Evolutionary conservation across 192 early-diverging fungal genomes (phyloP).

Genomic region (Coemansia asiatica): DNA sequence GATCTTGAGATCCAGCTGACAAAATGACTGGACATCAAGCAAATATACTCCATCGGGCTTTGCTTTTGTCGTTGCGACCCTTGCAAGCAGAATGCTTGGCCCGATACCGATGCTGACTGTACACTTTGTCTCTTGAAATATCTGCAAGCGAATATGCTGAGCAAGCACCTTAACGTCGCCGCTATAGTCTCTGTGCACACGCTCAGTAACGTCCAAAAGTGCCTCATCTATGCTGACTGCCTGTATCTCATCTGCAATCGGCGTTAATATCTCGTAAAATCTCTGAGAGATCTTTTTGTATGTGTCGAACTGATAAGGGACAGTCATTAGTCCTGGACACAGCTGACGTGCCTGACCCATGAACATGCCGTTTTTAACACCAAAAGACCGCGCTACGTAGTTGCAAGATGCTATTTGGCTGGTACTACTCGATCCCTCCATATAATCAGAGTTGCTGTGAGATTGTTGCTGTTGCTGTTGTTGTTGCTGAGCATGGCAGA

Average conservation of each 20-base stretch:
- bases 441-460: neutral
- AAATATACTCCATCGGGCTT: conserved; percentile 66
- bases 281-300: conserved; percentile 61
- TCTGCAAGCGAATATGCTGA: conserved; percentile 53
- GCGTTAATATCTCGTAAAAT: conserved; percentile 71
- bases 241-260: conserved; percentile 68
- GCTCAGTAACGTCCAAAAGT: conserved; percentile 64
- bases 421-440: conserved; percentile 15
- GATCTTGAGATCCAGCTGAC: conserved; percentile 11
- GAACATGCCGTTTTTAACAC: conserved; percentile 78
- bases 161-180: conserved; percentile 44
- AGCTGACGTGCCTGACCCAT: conserved; percentile 67
- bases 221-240: conserved; percentile 88
- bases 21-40: conserved; percentile 18
- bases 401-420: conserved; percentile 84
- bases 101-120: conserved; percentile 76
- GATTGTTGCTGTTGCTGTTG: conserved; percentile 13
- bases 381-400: conserved; percentile 76
- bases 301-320: conserved; percentile 78
- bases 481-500: conserved; percentile 60
- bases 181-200: conserved; percentile 24
- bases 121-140: conserved; percentile 60
- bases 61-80: conserved; percentile 69
- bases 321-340: conserved; percentile 62
- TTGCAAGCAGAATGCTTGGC: conserved; percentile 69